A percentile compares a stretch with the other conserved stretches of the same genome.
These are phyloP conservation scores for Sclerotiophoma versabilis DNA, from an alignment of 2,329 filamentous ascomycete genomes.

Conservation along the genomic window DNA sequence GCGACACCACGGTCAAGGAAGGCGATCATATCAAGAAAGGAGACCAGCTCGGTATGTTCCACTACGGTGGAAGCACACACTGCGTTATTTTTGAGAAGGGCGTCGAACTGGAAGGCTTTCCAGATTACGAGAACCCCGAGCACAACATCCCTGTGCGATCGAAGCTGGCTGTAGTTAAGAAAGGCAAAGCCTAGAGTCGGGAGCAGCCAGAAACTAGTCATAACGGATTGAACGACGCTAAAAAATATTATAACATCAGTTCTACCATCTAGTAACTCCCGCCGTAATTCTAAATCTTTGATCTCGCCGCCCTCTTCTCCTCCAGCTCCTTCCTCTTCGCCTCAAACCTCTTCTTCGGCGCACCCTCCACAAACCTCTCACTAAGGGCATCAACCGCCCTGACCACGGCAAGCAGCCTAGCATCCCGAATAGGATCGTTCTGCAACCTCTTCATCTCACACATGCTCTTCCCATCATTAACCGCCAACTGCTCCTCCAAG, in stretches of 20 bases:
- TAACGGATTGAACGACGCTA: neutral
- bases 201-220: neutral
- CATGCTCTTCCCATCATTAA: conserved; percentile 61
- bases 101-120: conserved; percentile 52
- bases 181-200: neutral
- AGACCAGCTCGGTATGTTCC: conserved; percentile 78
- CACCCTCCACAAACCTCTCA: conserved; percentile 58
- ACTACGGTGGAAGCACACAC: conserved; percentile 77
- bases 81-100: conserved; percentile 70
- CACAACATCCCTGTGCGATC: conserved; percentile 50
- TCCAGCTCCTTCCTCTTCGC: conserved; percentile 49
- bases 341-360: conserved; percentile 54
- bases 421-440: conserved; percentile 55
- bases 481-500: conserved; percentile 52
- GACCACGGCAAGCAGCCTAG: conserved; percentile 56
- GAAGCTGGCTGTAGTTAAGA: conserved; percentile 45
- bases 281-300: conserved; percentile 32
- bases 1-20: conserved; percentile 72
- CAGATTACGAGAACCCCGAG: conserved; percentile 32
- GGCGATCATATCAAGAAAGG: conserved; percentile 73
- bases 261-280: too few relatives aligned
- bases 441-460: conserved; percentile 60
- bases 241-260: too few relatives aligned
- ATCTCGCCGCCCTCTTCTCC: conserved; percentile 41
- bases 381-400: conserved; percentile 58